Evolutionary conservation across 2,329 filamentous ascomycete species (phyloP).

Genomic region (Colletotrichum sublineola): DNA sequence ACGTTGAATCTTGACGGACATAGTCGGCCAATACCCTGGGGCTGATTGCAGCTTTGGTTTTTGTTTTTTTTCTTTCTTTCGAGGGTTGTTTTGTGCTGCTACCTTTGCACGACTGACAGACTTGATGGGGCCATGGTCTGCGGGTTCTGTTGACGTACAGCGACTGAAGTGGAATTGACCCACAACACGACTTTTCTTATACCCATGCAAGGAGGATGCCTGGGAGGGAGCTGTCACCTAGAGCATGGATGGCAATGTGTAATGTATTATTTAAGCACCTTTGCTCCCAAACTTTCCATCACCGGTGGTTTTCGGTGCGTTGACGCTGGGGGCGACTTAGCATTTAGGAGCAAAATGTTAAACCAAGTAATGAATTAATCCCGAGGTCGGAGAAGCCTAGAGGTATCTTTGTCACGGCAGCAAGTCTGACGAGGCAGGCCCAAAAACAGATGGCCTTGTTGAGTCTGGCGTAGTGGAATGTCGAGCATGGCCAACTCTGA

Average conservation of each 20-base stretch:
- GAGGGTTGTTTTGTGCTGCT: constrained; percentile 18
- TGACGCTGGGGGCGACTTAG: neutral
- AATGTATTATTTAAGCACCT: constrained; percentile 23
- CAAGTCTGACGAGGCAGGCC: neutral
- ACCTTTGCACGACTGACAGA: neutral
- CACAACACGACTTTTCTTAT: constrained; percentile 29
- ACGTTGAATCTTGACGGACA: constrained; percentile 22
- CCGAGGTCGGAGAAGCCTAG: neutral
- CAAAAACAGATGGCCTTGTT: neutral
- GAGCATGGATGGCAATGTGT: constrained; percentile 30
- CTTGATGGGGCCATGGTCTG: neutral
- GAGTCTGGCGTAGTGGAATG: neutral
- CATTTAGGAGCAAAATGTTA: neutral
- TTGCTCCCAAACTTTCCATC: too few species aligned
- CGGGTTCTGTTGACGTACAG: neutral
- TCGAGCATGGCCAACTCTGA: neutral
- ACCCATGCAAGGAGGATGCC: constrained; percentile 20
- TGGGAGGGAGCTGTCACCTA: neutral
- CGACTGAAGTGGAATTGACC: constrained; percentile 2
- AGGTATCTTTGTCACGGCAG: too few species aligned
- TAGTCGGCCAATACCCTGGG: constrained; percentile 34
- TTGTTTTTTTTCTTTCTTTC: neutral
- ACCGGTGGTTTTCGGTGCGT: too few species aligned
- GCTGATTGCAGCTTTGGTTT: constrained; percentile 9
- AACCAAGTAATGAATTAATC: neutral